phyloP scores from a whole-genome alignment of 805 yeast genomes.

The Millerozyma miso region DNA sequence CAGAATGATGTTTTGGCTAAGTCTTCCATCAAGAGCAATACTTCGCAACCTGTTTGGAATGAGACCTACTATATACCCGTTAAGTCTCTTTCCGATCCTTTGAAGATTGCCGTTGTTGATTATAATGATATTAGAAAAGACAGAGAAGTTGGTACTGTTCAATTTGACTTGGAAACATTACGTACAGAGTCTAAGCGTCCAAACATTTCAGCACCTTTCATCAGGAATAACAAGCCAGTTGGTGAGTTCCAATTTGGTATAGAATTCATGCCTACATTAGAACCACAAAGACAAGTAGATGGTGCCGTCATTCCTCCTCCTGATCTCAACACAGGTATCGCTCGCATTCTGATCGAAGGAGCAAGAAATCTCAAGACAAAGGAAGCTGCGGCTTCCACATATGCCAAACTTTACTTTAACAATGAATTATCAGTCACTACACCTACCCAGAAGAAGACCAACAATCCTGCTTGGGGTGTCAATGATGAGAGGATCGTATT shows the following conservation, averaged over 20 bases:
- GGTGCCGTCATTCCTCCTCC: constrained; percentile 85
- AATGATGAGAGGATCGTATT: constrained; percentile 63
- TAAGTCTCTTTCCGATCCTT: constrained; percentile 75
- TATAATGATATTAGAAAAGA: constrained; percentile 79
- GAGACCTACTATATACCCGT: constrained; percentile 71
- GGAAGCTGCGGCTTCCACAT: constrained; percentile 52
- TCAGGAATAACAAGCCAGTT: constrained; percentile 79
- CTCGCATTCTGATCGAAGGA: constrained; percentile 59
- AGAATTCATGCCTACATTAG: constrained; percentile 71
- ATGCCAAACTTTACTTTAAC: constrained; percentile 67
- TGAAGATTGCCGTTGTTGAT: constrained; percentile 67
- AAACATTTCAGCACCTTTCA: constrained; percentile 50
- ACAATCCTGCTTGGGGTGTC: constrained; percentile 63
- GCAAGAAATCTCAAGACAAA: constrained; percentile 49
- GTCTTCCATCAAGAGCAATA: constrained; percentile 65
- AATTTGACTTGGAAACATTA: constrained; percentile 67
- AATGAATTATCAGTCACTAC: constrained; percentile 59
- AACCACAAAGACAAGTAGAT: constrained; percentile 60
- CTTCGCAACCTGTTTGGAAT: constrained; percentile 77
- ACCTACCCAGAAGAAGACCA: constrained; percentile 52
- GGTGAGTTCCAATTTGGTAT: constrained; percentile 72
- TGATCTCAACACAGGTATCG: constrained; percentile 90
- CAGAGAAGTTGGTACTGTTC: constrained; percentile 71
- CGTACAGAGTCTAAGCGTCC: constrained; percentile 48
- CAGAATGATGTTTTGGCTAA: constrained; percentile 56